These are phyloP conservation scores for Melanomma pulvis-pyrius DNA, from an alignment of 495 filamentous ascomycete genomes.

Conservation along the genomic window DNA sequence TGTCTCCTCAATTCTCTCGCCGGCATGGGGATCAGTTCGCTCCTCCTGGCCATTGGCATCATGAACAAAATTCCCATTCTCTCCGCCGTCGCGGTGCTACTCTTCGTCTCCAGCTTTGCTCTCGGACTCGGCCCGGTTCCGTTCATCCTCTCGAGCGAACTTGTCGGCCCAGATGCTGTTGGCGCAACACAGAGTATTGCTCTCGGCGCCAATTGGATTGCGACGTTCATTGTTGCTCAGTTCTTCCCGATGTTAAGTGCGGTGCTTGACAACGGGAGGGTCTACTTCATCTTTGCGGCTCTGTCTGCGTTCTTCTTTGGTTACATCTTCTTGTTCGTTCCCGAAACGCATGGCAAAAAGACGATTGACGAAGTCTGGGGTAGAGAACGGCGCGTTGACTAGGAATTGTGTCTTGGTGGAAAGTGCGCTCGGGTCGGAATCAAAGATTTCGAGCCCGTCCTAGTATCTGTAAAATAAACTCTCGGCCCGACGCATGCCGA, in stretches of 20 bases:
- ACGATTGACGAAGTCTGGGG: slow-evolving; percentile 89
- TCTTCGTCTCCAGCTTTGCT: slow-evolving; percentile 87
- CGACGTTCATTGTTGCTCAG: slow-evolving; percentile 88
- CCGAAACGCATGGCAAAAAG: slow-evolving; percentile 82
- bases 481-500: background rate
- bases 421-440: background rate
- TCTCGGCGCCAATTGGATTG: slow-evolving; percentile 83
- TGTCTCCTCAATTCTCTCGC: slow-evolving; percentile 78
- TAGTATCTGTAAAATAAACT: background rate
- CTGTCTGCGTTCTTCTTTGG: slow-evolving; percentile 65
- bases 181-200: slow-evolving; percentile 86
- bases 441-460: background rate
- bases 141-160: slow-evolving; percentile 87
- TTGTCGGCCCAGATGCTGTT: slow-evolving; percentile 85
- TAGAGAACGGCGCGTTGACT: slow-evolving; percentile 53
- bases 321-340: slow-evolving; percentile 72
- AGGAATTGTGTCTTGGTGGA: background rate
- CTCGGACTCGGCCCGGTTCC: slow-evolving; percentile 92
- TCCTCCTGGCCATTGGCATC: slow-evolving; percentile 77
- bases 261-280: slow-evolving; percentile 67
- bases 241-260: slow-evolving; percentile 88
- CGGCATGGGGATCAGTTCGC: slow-evolving; percentile 77
- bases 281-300: slow-evolving; percentile 84
- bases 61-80: slow-evolving; percentile 65
- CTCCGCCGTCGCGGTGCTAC: slow-evolving; percentile 75